These are phyloP conservation scores for Aspergillus indologenus DNA, from an alignment of 495 filamentous ascomycete species.

Conservation along the genomic window DNA sequence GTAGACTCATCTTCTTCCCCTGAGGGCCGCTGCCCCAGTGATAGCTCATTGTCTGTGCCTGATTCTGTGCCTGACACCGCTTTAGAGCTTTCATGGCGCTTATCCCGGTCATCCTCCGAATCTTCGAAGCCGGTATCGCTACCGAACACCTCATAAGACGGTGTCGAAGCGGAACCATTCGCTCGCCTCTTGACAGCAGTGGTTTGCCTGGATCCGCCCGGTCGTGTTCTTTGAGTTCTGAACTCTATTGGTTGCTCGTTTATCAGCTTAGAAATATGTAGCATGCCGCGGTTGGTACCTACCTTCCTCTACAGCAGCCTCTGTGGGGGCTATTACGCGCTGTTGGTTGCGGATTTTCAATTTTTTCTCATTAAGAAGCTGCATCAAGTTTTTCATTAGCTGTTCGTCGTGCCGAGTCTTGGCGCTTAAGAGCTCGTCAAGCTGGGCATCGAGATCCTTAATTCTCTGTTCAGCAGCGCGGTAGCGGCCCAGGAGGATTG, in stretches of 20 bases:
- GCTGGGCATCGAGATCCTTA: slow-evolving; percentile 51
- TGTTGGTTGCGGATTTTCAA: slow-evolving; percentile 86
- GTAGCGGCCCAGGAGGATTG: slow-evolving; percentile 44
- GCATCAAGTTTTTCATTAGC: slow-evolving; percentile 66
- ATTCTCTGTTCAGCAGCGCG: slow-evolving; percentile 45
- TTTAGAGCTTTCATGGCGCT: slow-evolving; percentile 18
- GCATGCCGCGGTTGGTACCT: slow-evolving; percentile 4
- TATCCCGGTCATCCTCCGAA: slow-evolving; percentile 55
- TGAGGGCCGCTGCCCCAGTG: slow-evolving; percentile 32
- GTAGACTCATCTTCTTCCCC: slow-evolving; percentile 43
- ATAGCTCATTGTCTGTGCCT: slow-evolving; percentile 40
- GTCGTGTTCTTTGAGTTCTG: slow-evolving; percentile 22
- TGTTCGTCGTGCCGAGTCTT: slow-evolving; percentile 68
- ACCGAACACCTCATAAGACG: slow-evolving; percentile 28
- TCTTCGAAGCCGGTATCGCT: slow-evolving; percentile 54
- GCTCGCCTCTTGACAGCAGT: slow-evolving; percentile 21
- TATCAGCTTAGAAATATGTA: neutral
- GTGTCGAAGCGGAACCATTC: slow-evolving; percentile 42
- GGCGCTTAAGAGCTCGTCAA: slow-evolving; percentile 62
- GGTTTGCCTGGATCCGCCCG: slow-evolving; percentile 11
- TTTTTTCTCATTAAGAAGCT: slow-evolving; percentile 82
- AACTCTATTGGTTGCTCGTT: slow-evolving; percentile 21
- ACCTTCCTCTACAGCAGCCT: slow-evolving; percentile 49
- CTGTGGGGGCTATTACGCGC: slow-evolving; percentile 59
- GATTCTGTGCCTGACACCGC: slow-evolving; percentile 38